These are phyloP conservation scores for Clonostachys chloroleuca DNA, from an alignment of 2,329 filamentous ascomycete genomes.

Conservation along the genomic window DNA sequence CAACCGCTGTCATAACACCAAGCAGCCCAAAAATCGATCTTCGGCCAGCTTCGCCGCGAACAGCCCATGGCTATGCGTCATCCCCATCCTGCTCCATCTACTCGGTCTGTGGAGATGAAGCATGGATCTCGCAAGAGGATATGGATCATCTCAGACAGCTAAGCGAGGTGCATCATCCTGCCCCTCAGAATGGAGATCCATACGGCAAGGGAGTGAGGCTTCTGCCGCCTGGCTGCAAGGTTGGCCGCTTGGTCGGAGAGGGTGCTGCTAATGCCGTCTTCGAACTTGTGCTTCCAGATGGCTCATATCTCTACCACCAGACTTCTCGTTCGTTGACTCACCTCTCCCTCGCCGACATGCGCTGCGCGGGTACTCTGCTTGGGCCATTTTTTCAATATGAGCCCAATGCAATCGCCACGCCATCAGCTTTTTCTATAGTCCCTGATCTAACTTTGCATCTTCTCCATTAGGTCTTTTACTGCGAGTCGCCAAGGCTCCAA, in stretches of 20 bases:
- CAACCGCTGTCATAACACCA: no score
- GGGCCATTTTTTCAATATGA: no score
- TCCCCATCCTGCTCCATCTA: neutral
- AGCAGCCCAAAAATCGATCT: no score
- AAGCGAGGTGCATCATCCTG: constrained; percentile 11
- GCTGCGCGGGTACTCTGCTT: no score
- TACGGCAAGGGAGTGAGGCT: constrained; percentile 15
- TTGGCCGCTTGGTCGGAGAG: constrained; percentile 50
- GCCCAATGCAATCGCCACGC: no score
- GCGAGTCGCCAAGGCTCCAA: constrained; percentile 30
- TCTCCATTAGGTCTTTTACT: constrained; percentile 22
- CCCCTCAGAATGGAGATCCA: constrained; percentile 1
- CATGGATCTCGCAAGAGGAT: constrained; percentile 12
- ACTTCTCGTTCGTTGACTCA: constrained; percentile 10
- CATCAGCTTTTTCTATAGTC: neutral
- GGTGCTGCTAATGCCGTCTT: constrained; percentile 78
- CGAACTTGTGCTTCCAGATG: constrained; percentile 40
- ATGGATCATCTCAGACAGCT: constrained; percentile 12
- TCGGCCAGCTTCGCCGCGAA: neutral
- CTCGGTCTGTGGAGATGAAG: constrained; percentile 4
- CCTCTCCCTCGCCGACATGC: neutral
- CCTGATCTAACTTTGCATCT: neutral
- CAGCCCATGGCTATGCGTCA: neutral
- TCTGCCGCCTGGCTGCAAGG: constrained; percentile 24
- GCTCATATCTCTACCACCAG: constrained; percentile 4